Base-by-base conservation (phyloP, 1,139 yeast genomes). In the Blastobotrys malaysiensis region DNA sequence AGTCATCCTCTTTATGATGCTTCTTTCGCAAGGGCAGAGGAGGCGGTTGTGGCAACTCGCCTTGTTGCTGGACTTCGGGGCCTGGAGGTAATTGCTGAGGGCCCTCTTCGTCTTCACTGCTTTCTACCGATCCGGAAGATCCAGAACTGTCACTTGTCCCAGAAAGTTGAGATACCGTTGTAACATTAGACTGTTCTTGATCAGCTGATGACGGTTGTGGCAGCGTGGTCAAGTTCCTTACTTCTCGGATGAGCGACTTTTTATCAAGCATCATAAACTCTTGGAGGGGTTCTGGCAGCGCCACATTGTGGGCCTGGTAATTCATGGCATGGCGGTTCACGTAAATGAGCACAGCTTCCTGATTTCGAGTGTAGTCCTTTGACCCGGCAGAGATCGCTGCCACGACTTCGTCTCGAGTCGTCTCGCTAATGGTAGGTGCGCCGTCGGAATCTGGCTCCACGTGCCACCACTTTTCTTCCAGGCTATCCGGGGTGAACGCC, bases 271-370 rank as follows among this genome's bases (percentile, higher is more conserved):
- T 49, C n/a, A 63, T 48, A 49, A 63, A 63, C 31, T 50, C 50
- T 44, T 56, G 51, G 20, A 64, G 57, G 2, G 50, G 60, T 2
- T 52, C 57, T 11, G 58, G 49, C 13, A 63, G 48, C 7, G 50
- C 47, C 3, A 51, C 48, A 3, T 52, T 31, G 47, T 62, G 59
- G 19, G 52, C 46, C 13, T 55, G 46, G n/a, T 14, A 19, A 45
- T 61, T 56, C 48, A 59, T 50, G 7, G 69, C 68, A 46, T 54
- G 45, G 9, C 59, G 61, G 18, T 60, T 61, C 11, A 66, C 66
- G 54, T 65, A 65, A 11, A 65, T 43, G 9, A 62, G 57, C 16
- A 58, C 54, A 5, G 63, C 67, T 39, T 64, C 67, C 47, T 62
- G 65, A 56, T 63, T 59, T 7, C 56, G 39, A 14, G n/a, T 50